These are phyloP conservation scores for Fomitopsis palustris DNA, from an alignment of 1,284 basidiomycete genomes.

Conservation along the genomic window DNA sequence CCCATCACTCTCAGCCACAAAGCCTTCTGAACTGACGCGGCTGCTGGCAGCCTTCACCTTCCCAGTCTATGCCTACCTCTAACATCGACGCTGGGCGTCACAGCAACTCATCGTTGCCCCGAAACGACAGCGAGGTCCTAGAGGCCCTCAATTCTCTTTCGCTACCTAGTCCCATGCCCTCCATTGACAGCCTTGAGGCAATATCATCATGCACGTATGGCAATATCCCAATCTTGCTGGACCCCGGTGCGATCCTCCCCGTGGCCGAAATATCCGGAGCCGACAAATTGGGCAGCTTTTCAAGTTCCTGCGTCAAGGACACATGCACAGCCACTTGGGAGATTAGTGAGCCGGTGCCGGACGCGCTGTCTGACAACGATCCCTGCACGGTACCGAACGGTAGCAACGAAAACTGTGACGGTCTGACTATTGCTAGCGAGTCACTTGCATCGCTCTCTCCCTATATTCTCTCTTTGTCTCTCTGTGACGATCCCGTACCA, in stretches of 20 bases:
- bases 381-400: not conserved
- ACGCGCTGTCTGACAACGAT: not conserved
- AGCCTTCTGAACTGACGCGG: not conserved
- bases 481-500: constrained; percentile 1
- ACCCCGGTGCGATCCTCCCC: constrained; percentile 19
- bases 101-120: constrained; percentile 9
- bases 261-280: not conserved
- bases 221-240: constrained; percentile 54
- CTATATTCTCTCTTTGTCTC: constrained; percentile 14
- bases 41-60: not conserved
- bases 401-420: not conserved
- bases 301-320: not conserved
- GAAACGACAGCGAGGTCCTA: constrained; percentile 29
- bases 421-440: constrained; percentile 5
- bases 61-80: not conserved
- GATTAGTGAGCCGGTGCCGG: not conserved
- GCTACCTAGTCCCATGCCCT: constrained; percentile 43
- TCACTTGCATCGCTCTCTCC: constrained; percentile 21
- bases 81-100: constrained; percentile 1
- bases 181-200: constrained; percentile 35
- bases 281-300: not conserved
- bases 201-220: constrained; percentile 42
- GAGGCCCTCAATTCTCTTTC: constrained; percentile 38
- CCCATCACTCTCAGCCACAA: not conserved
- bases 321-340: not conserved